Conservation (phyloP, 2,329 filamentous ascomycete species). For the Fusarium tanahbumbuense region DNA sequence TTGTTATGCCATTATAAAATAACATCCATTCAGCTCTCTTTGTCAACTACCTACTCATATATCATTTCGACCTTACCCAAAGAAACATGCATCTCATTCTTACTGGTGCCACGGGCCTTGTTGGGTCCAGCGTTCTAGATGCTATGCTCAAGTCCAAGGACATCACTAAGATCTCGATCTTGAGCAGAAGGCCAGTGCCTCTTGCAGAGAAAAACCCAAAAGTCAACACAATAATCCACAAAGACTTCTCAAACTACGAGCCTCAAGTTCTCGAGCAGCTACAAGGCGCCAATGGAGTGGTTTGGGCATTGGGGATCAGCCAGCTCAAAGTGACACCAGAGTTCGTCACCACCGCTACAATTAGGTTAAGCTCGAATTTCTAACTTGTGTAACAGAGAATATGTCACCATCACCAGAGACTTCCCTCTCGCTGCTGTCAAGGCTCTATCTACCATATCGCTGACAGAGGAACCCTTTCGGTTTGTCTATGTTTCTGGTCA, state of each 20-base stretch:
- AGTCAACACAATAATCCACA: conserved; percentile 35
- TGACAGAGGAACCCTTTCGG: conserved; percentile 25
- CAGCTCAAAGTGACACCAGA: conserved; percentile 35
- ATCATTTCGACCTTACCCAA: too few relatives aligned
- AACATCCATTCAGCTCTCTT: neutral
- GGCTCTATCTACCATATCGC: conserved; percentile 22
- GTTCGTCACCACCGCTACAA: conserved; percentile 1
- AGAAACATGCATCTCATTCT: conserved; percentile 38
- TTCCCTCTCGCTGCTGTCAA: conserved; percentile 28
- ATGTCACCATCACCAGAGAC: conserved; percentile 32
- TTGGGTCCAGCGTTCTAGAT: conserved; percentile 34
- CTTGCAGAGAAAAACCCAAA: conserved; percentile 23
- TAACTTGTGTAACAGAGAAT: conserved; percentile 13
- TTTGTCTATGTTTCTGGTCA: conserved; percentile 34
- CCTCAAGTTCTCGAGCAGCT: conserved; percentile 22
- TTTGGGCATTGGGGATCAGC: conserved; percentile 39
- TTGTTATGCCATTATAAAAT: neutral
- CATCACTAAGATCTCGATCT: conserved; percentile 36
- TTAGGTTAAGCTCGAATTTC: neutral
- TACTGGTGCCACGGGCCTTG: conserved; percentile 46
- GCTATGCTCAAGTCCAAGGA: conserved; percentile 37
- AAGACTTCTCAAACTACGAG: conserved; percentile 21
- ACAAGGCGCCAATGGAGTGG: conserved; percentile 27
- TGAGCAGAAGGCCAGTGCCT: conserved; percentile 32
- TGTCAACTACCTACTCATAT: neutral